These are phyloP conservation scores for Plasmodium yoelii DNA, from an alignment of 169 alveolate species.

Conservation along the genomic window DNA sequence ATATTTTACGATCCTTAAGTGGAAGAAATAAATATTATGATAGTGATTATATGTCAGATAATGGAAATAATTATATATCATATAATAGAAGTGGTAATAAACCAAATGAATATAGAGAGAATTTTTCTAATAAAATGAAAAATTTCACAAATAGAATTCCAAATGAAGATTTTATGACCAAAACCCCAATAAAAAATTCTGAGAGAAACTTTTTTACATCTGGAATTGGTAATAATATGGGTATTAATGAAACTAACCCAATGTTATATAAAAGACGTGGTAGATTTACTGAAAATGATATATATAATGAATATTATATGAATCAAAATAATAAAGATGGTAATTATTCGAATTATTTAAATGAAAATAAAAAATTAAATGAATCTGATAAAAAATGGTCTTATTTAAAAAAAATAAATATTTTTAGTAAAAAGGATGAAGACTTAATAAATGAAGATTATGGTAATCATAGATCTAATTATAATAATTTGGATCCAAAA, in stretches of 20 bases:
- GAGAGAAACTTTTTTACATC: not conserved
- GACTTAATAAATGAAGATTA: not conserved
- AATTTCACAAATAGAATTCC: constrained; percentile 49
- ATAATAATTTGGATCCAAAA: constrained; percentile 7
- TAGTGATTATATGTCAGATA: constrained; percentile 25
- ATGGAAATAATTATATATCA: constrained; percentile 8
- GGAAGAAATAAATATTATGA: constrained; percentile 21
- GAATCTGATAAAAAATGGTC: constrained; percentile 61
- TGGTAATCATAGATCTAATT: constrained; percentile 1
- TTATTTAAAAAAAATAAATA: constrained; percentile 50
- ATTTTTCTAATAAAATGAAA: constrained; percentile 40
- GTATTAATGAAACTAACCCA: constrained; percentile 20
- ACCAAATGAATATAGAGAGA: constrained; percentile 25
- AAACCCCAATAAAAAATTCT: not conserved
- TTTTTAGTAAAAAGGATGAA: constrained; percentile 40
- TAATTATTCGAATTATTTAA: constrained; percentile 23
- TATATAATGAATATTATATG: not conserved
- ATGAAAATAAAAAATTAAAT: constrained; percentile 24
- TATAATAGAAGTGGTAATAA: constrained; percentile 2
- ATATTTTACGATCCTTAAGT: constrained; percentile 7
- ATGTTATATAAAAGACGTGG: not conserved
- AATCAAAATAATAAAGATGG: not conserved
- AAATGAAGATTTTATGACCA: not conserved
- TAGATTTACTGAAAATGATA: not conserved
- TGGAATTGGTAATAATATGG: not conserved